Base-by-base conservation (phyloP, 192 early-diverging fungal species). In the Gonapodya prolifera region DNA sequence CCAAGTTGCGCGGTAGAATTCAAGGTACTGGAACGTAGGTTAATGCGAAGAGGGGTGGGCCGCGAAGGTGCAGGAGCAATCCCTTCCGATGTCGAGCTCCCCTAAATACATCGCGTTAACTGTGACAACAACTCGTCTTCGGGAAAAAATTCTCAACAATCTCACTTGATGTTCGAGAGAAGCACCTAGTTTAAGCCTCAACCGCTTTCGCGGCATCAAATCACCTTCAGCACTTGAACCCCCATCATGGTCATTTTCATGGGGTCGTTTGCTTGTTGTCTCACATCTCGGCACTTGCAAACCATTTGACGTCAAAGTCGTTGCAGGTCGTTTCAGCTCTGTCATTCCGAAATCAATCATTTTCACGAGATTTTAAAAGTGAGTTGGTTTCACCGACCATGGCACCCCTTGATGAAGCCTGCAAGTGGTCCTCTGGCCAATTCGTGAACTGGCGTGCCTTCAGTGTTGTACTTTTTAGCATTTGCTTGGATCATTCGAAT, bases 401-500 rank as follows among this genome's bases (percentile, higher is more conserved):
- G 45, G 23, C 45, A 61, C 45, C 45, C 23, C 29, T 73, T 32
- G 71, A 73, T 32, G 8, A 73, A 32, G 16, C 18, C 28, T 16
- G 8, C 28, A 32, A 73, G 29, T 29, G 2, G 8, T 8, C 13
- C 31, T 13, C 29, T 73, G 31, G 71, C 71, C 28, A 73, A 29
- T 29, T 73, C 71, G 31, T 30, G 29, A 32, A 73, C 32, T 2
- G 2, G 32, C 2, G 28, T 73, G 16, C 32, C 71, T 29, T 18
- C 28, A 16, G 71, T 85, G 73, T 93, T 93, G 78, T 88, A 93
- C 29, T 83, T 86, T 30, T 87, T 80, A 0, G 91, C 91, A 82
- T 93, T 92, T 33, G 86, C 85, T 35, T 83, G 84, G 31, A 93
- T 87, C 75, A 90, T 78, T 69, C 81, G 82, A 16, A 93, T 82